Conservation (phyloP, 495 filamentous ascomycete species). For the Xylaria curta region DNA sequence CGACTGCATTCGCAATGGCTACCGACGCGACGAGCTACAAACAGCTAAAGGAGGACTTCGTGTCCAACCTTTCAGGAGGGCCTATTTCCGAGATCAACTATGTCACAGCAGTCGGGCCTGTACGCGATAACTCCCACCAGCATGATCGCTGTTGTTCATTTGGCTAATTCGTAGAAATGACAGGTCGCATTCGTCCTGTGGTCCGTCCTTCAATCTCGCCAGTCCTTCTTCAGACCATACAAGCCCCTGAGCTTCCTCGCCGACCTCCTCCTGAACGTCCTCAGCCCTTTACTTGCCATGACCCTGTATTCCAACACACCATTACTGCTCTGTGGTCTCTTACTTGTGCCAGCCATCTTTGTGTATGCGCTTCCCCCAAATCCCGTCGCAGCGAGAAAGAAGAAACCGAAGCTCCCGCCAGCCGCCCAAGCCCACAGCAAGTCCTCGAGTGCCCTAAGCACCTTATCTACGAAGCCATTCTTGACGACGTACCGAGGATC, state of each 20-base stretch:
- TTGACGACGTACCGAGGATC: conserved; percentile 86
- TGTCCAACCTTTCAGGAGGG: conserved; percentile 90
- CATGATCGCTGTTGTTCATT: conserved; percentile 1
- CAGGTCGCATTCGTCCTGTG: conserved; percentile 85
- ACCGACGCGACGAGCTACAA: conserved; percentile 69
- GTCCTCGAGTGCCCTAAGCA: conserved; percentile 46
- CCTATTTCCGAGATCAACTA: conserved; percentile 83
- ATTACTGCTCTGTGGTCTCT: conserved; percentile 74
- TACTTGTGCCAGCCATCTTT: conserved; percentile 71
- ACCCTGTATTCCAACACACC: conserved; percentile 85
- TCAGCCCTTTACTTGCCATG: conserved; percentile 78
- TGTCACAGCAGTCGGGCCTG: conserved; percentile 83
- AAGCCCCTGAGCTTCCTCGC: conserved; percentile 67
- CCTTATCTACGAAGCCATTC: conserved; percentile 84
- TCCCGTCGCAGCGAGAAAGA: conserved; percentile 43
- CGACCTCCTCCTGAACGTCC: conserved; percentile 88
- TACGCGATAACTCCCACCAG: conserved; percentile 50
- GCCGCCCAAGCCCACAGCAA: conserved; percentile 44
- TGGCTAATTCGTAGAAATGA: conserved; percentile 19
- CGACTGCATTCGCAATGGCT: conserved; percentile 37
- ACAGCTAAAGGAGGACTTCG: conserved; percentile 89
- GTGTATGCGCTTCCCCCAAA: conserved; percentile 60
- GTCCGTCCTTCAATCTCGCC: conserved; percentile 87
- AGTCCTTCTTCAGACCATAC: conserved; percentile 82
- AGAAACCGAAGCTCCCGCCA: conserved; percentile 65